Conservation (phyloP, 2,329 filamentous ascomycete species). For the Cryphonectria japonica region DNA sequence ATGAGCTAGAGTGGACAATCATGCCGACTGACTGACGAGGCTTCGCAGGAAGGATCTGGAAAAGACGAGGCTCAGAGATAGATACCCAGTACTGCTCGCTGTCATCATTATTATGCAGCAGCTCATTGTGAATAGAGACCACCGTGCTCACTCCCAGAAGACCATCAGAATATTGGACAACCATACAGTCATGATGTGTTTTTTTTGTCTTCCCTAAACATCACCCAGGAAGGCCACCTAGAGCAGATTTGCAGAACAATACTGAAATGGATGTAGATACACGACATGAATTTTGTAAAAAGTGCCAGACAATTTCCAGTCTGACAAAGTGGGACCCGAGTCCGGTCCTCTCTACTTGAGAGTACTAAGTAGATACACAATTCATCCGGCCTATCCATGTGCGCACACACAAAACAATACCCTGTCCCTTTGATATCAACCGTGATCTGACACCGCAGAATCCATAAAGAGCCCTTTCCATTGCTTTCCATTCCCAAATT, state of each 20-base stretch:
- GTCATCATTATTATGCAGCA: background rate
- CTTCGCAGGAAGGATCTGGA: too few species aligned
- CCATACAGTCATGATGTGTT: background rate
- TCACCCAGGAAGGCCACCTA: background rate
- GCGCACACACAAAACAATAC: conserved; percentile 3
- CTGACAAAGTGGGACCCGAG: conserved; percentile 7
- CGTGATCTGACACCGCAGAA: conserved; percentile 21
- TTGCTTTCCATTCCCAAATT: conserved; percentile 17
- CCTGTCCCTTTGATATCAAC: conserved; percentile 6
- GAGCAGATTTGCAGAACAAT: background rate
- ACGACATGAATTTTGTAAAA: background rate
- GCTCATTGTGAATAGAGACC: background rate
- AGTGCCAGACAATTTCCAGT: background rate
- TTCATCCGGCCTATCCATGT: conserved; percentile 11
- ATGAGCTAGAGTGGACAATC: background rate
- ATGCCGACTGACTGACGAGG: background rate
- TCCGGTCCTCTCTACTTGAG: background rate
- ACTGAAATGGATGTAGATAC: background rate
- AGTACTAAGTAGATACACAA: background rate
- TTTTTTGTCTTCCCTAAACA: too few species aligned
- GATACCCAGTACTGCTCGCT: background rate
- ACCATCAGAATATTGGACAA: background rate
- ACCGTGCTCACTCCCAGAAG: background rate
- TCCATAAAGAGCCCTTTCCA: conserved; percentile 14
- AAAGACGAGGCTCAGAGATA: background rate